phyloP scores from a whole-genome alignment of 805 yeast species.

The Helenozyma baotianmanensis region DNA sequence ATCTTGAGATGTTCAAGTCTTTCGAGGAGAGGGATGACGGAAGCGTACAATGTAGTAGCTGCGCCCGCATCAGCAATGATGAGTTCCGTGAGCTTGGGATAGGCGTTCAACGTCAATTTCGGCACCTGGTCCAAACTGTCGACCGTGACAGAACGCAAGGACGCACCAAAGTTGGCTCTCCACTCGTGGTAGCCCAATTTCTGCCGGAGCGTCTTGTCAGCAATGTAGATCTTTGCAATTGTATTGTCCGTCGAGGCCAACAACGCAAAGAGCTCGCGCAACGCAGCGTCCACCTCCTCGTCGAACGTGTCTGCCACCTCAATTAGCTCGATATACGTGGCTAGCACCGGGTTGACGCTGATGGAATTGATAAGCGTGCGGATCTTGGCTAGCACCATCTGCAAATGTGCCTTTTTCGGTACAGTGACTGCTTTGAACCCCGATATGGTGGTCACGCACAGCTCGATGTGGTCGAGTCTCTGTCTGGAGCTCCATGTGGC shows the following conservation, averaged over 20 bases:
- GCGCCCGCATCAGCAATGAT: slow-evolving; percentile 9
- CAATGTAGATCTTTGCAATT: slow-evolving; percentile 17
- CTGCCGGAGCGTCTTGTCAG: slow-evolving; percentile 8
- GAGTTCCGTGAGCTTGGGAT: slow-evolving; percentile 5
- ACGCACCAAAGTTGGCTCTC: slow-evolving; percentile 11
- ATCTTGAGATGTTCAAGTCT: slow-evolving; percentile 6
- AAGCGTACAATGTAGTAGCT: background rate
- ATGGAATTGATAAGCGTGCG: slow-evolving; percentile 37
- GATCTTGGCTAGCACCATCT: slow-evolving; percentile 33
- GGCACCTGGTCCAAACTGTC: slow-evolving; percentile 15
- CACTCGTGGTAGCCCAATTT: slow-evolving; percentile 6
- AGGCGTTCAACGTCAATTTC: background rate
- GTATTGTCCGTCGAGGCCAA: slow-evolving; percentile 5
- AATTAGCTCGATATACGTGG: slow-evolving; percentile 5
- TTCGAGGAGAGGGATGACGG: slow-evolving; percentile 5
- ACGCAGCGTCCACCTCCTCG: background rate
- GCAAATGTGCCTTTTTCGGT: slow-evolving; percentile 17
- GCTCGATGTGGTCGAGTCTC: slow-evolving; percentile 19
- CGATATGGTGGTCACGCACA: slow-evolving; percentile 20
- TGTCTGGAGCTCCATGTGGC: slow-evolving; percentile 2
- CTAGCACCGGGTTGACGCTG: slow-evolving; percentile 28
- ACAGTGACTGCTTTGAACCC: slow-evolving; percentile 19
- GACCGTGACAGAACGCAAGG: slow-evolving; percentile 15
- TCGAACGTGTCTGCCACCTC: slow-evolving; percentile 3
- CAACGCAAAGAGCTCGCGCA: slow-evolving; percentile 3